These are phyloP conservation scores for Polyporus tsugae DNA, from an alignment of 1,284 basidiomycete genomes.

Conservation along the genomic window DNA sequence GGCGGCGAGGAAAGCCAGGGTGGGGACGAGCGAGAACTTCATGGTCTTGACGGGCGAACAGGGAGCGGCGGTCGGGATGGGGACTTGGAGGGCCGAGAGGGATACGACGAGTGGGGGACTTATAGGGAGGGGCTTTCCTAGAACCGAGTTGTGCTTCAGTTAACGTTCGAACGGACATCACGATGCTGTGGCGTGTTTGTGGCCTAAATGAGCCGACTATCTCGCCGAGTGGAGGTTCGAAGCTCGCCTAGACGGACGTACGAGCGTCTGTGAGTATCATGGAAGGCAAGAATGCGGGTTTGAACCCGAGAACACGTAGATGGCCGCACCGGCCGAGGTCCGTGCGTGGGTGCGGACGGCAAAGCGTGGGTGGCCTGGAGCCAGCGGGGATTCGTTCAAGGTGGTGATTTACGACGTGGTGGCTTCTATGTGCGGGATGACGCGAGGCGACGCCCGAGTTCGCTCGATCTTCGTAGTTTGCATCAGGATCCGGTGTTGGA, in stretches of 20 bases:
- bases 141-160: no score
- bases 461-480: not conserved
- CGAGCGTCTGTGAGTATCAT: not conserved
- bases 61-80: not conserved
- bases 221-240: not conserved
- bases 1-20: not conserved
- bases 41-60: not conserved
- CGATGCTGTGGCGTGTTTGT: not conserved
- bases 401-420: not conserved
- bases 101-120: not conserved
- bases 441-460: not conserved
- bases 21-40: not conserved
- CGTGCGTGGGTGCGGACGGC: conserved; percentile 1
- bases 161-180: not conserved
- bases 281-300: not conserved
- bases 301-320: not conserved
- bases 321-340: not conserved
- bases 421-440: not conserved
- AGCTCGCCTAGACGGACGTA: not conserved
- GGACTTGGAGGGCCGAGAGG: not conserved
- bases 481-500: not conserved
- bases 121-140: not conserved
- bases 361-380: not conserved
- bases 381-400: not conserved
- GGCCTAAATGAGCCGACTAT: not conserved